phyloP scores from a whole-genome alignment of 305 asterid species.

The Fraxinus baroniana region DNA sequence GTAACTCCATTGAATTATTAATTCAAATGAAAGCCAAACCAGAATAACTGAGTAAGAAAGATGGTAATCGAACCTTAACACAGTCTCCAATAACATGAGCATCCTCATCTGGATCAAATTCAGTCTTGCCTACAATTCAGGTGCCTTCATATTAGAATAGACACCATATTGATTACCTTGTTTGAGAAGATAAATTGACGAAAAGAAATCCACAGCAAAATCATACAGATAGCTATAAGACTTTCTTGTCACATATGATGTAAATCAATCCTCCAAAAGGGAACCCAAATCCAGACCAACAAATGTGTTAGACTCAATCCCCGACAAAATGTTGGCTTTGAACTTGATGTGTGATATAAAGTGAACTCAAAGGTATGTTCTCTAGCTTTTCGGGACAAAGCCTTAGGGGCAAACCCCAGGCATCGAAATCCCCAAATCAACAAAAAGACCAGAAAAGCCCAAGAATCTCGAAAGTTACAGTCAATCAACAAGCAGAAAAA shows the following conservation, averaged over 20 bases:
- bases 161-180: background rate
- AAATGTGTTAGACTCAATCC: background rate
- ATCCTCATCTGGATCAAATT: slow-evolving; percentile 85
- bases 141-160: slow-evolving; percentile 28
- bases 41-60: slow-evolving; percentile 19
- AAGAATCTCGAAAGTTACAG: background rate
- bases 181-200: background rate
- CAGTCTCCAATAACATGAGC: slow-evolving; percentile 98
- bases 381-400: background rate
- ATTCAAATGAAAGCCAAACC: slow-evolving; percentile 18
- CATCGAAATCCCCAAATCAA: background rate
- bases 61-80: slow-evolving; percentile 65
- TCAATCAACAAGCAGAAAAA: background rate
- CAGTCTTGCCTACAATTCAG: slow-evolving; percentile 66
- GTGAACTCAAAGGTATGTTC: background rate
- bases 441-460: background rate
- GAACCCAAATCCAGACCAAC: slow-evolving; percentile 7
- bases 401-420: background rate
- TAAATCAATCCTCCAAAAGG: background rate
- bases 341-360: background rate
- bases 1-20: slow-evolving; percentile 24
- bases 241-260: background rate
- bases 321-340: background rate
- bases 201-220: background rate
- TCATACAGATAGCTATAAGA: background rate